These are phyloP conservation scores for Perilla frutescens DNA, from an alignment of 257 asterid genomes.

Conservation along the genomic window DNA sequence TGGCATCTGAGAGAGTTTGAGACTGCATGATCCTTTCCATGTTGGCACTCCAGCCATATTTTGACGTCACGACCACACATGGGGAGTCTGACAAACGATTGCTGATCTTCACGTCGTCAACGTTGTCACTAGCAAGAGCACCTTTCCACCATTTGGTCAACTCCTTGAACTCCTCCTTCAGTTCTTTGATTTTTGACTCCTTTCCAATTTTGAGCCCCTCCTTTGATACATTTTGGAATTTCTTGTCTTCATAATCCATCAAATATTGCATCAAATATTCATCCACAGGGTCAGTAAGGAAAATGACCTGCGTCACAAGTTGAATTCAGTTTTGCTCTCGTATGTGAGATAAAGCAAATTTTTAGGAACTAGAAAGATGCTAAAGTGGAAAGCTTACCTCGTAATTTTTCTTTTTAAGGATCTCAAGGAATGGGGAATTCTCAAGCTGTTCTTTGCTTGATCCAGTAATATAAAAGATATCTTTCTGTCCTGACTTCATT, in stretches of 20 bases:
- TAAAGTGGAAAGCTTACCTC: slow-evolving; percentile 56
- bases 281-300: slow-evolving; percentile 91
- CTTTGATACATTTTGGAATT: slow-evolving; percentile 93
- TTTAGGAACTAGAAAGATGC: not conserved
- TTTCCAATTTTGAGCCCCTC: slow-evolving; percentile 89
- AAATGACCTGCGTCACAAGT: slow-evolving; percentile 67
- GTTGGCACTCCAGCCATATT: slow-evolving; percentile 89
- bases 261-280: slow-evolving; percentile 95
- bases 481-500: slow-evolving; percentile 94
- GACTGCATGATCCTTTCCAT: slow-evolving; percentile 99
- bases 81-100: slow-evolving; percentile 90
- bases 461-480: slow-evolving; percentile 93
- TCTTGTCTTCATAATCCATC: slow-evolving; percentile 93
- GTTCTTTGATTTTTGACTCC: slow-evolving; percentile 79
- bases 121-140: slow-evolving; percentile 79
- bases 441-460: slow-evolving; percentile 93
- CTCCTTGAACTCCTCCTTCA: slow-evolving; percentile 84
- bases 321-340: not conserved
- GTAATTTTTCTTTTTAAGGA: slow-evolving; percentile 79
- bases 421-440: slow-evolving; percentile 97
- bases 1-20: slow-evolving; percentile 84
- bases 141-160: slow-evolving; percentile 95
- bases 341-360: too few species aligned
- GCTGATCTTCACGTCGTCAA: slow-evolving; percentile 91
- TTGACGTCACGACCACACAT: slow-evolving; percentile 91